Conservation (phyloP, 108 stramenopile genomes). For the Nitzschia sp. region DNA sequence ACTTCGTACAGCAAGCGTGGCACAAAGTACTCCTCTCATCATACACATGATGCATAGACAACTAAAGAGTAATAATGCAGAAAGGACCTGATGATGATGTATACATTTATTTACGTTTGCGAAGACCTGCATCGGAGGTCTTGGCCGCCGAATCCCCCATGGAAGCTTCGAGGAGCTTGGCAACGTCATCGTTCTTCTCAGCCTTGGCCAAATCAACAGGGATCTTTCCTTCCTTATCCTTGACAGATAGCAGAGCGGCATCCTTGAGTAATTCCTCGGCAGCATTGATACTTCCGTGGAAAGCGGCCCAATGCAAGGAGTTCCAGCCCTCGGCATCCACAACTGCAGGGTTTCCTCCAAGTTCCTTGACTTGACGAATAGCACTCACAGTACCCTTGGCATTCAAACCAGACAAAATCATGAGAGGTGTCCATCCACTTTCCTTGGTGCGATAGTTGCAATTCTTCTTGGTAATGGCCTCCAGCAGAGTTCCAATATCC, state of each 20-base stretch:
- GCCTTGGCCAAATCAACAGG: conserved; percentile 66
- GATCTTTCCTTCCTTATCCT: conserved; percentile 87
- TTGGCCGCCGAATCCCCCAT: conserved; percentile 29
- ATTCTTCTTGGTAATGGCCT: conserved; percentile 60
- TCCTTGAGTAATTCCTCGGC: conserved; percentile 64
- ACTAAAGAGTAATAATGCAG: too few relatives aligned
- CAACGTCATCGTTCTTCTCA: conserved; percentile 74
- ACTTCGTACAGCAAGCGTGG: too few relatives aligned
- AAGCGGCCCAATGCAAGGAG: conserved; percentile 85
- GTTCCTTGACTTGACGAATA: conserved; percentile 53
- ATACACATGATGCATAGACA: too few relatives aligned
- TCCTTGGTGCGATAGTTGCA: conserved; percentile 75
- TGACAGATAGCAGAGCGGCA: conserved; percentile 40
- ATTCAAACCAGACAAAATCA: conserved; percentile 76
- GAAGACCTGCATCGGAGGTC: conserved; percentile 18
- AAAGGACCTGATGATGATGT: too few relatives aligned
- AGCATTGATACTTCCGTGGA: conserved; percentile 72
- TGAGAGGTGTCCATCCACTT: conserved; percentile 83
- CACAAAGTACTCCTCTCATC: too few relatives aligned
- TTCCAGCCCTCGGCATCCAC: conserved; percentile 85
- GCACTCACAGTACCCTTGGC: conserved; percentile 50
- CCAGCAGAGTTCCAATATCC: conserved; percentile 64
- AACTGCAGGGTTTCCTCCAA: conserved; percentile 75
- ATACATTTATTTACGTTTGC: conserved; percentile 32
- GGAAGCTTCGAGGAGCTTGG: conserved; percentile 57